Percentiles rank a stretch among this genome's conserved stretches.
These are phyloP conservation scores for Orbilia oligospora DNA, from an alignment of 2,329 filamentous ascomycete species.

Conservation along the genomic window DNA sequence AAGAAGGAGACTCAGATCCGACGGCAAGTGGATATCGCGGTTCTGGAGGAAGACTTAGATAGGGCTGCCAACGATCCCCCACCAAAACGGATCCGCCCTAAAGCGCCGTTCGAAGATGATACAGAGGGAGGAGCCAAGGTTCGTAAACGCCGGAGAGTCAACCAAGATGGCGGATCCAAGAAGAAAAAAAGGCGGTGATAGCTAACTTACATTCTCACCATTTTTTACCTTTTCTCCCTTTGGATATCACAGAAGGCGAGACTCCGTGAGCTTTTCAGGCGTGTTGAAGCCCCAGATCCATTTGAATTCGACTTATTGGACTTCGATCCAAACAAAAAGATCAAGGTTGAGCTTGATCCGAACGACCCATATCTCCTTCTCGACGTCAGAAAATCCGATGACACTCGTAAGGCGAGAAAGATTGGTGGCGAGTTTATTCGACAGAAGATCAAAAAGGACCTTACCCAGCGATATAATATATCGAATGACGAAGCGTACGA, in stretches of 20 bases:
- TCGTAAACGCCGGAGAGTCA: conserved; percentile 61
- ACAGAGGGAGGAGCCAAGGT: conserved; percentile 70
- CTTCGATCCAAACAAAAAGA: conserved; percentile 75
- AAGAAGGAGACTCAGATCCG: conserved; percentile 81
- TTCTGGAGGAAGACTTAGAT: conserved; percentile 65
- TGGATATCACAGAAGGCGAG: conserved; percentile 61
- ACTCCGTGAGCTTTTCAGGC: conserved; percentile 76
- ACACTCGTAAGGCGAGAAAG: conserved; percentile 75
- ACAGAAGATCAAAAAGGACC: conserved; percentile 77
- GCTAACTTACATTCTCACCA: conserved; percentile 47
- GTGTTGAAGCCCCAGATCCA: conserved; percentile 69
- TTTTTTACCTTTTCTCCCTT: conserved; percentile 14
- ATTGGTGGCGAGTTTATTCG: conserved; percentile 74
- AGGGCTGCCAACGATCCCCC: conserved; percentile 29
- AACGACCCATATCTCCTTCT: conserved; percentile 90
- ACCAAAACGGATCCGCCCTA: conserved; percentile 24
- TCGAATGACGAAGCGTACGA: conserved; percentile 98
- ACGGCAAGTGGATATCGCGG: conserved; percentile 86
- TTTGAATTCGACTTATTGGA: conserved; percentile 65
- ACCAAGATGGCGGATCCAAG: conserved; percentile 58
- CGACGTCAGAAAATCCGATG: conserved; percentile 77
- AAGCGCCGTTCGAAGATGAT: conserved; percentile 76
- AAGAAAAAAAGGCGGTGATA: conserved; percentile 53
- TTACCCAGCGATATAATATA: conserved; percentile 89
- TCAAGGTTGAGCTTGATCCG: conserved; percentile 86